Evolutionary conservation across 2,329 filamentous ascomycete species (phyloP), one percentile per base, ranked within the genome.

Genomic region (Trichoderma simmonsii): DNA sequence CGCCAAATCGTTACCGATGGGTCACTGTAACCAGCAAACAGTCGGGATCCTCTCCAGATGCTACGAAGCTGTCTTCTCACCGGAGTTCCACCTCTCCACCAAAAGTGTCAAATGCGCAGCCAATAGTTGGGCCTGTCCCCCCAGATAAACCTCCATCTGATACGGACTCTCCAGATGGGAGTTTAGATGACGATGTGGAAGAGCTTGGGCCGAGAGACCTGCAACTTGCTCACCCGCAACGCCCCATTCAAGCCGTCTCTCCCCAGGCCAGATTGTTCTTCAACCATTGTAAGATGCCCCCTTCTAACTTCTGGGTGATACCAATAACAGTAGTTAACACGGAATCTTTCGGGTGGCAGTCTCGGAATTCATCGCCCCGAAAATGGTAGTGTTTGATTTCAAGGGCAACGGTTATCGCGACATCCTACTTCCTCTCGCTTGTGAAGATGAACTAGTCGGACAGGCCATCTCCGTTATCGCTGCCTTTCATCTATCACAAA

Each of bases 391-490:
- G 12, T 69, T 60, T 32, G 66, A 69, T n/a, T 69, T 69, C 24
- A 60, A 36, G 34, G 66, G 66, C 28, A 69, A 69, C 18, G 66
- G 66, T 5, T 69, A 69, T 69, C 66, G 66, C 56, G 43, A 69
- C 34, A 69, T 69, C 26, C 39, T 69, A 2, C 66, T 69, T 34
- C 66, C 66, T 34, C 56, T 69, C 9, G 66, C 66, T 14, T 69
- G 66, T 34, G 66, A 69, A 36, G 66, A 69, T 8, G 56, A 69
- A 30, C 66, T 69, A 14, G 66, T 69, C 14, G 56, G 56, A 24
- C 66, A 69, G 66, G 66, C 66, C 4, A 69, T 69, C 43, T 69
- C 66, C 66, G 66, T 69, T 24, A 69, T 69, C 30, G 54, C 66
- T 8, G 66, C 66, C 28, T 69, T 69, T 12, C 66, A 69, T 15